A percentile compares a stretch with the other conserved stretches of the same genome.
Evolutionary conservation across 192 early-diverging fungal genomes (phyloP).

Genomic region (Coemansia sp.): DNA sequence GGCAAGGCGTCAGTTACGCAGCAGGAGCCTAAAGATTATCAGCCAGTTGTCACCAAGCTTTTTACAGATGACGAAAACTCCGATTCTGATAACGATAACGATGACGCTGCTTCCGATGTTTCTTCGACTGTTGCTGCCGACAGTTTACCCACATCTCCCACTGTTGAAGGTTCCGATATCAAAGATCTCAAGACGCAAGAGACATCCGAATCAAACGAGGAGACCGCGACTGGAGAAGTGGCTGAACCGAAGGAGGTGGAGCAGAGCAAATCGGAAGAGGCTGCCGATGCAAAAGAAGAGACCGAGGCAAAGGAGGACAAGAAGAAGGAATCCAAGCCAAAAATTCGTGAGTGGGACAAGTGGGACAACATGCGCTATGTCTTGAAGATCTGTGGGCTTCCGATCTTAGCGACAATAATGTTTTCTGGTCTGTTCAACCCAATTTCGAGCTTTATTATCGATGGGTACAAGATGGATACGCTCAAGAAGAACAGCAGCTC

Average conservation of each 20-base stretch:
- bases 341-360: constrained; percentile 25
- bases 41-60: neutral
- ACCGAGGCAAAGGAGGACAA: no score
- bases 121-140: constrained; percentile 10
- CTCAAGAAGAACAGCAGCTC: constrained; percentile 16
- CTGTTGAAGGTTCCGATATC: neutral
- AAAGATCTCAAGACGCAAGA: neutral
- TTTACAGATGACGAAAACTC: neutral
- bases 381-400: constrained; percentile 23
- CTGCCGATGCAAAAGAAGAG: no score
- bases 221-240: neutral
- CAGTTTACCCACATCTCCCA: constrained; percentile 1
- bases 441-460: constrained; percentile 17
- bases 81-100: neutral
- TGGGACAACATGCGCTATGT: constrained; percentile 29
- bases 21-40: constrained; percentile 18
- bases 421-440: constrained; percentile 30
- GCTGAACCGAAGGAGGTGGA: neutral
- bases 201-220: neutral
- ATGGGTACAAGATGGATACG: constrained; percentile 22
- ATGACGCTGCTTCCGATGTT: constrained; percentile 1
- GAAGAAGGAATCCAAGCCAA: neutral
- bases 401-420: constrained; percentile 11
- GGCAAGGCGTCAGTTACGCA: constrained; percentile 37
- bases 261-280: neutral